phyloP scores from a whole-genome alignment of 2,329 filamentous ascomycete genomes.

The Scleromitrula shiraiana region DNA sequence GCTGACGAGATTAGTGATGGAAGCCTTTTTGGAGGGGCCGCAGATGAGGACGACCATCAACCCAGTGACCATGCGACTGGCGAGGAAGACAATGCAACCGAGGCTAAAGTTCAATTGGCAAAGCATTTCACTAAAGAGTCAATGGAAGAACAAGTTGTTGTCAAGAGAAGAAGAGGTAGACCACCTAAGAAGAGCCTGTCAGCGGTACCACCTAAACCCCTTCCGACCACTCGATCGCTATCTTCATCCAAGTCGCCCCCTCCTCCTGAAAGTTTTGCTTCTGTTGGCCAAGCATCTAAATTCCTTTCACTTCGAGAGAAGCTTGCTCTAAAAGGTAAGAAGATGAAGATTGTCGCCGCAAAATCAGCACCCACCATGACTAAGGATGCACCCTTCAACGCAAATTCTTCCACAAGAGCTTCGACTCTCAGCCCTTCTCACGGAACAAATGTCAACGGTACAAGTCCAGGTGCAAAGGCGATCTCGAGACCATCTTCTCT shows the following conservation, averaged over 20 bases:
- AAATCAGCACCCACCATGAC: constrained; percentile 10
- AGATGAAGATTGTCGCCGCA: constrained; percentile 22
- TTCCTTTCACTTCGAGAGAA: constrained; percentile 26
- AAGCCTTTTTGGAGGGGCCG: constrained; percentile 3
- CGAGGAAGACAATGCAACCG: background rate
- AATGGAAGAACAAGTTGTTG: background rate
- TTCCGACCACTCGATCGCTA: constrained; percentile 3
- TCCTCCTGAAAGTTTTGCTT: background rate
- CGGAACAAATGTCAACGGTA: background rate
- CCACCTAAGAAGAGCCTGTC: constrained; percentile 18
- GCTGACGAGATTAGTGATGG: background rate
- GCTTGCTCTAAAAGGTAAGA: constrained; percentile 25
- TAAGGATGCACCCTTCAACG: background rate
- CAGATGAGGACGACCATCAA: background rate
- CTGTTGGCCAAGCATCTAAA: background rate
- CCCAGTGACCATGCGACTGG: background rate
- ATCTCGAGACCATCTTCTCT: background rate
- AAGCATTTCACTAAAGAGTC: background rate
- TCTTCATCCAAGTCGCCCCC: constrained; percentile 5
- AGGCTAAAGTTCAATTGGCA: background rate
- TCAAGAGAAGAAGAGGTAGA: constrained; percentile 20
- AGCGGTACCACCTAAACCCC: background rate
- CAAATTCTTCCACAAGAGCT: background rate
- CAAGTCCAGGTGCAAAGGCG: background rate
- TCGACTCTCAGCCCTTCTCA: background rate